phyloP scores from a whole-genome alignment of 179 eudicot species.

The Camellia oleifera region DNA sequence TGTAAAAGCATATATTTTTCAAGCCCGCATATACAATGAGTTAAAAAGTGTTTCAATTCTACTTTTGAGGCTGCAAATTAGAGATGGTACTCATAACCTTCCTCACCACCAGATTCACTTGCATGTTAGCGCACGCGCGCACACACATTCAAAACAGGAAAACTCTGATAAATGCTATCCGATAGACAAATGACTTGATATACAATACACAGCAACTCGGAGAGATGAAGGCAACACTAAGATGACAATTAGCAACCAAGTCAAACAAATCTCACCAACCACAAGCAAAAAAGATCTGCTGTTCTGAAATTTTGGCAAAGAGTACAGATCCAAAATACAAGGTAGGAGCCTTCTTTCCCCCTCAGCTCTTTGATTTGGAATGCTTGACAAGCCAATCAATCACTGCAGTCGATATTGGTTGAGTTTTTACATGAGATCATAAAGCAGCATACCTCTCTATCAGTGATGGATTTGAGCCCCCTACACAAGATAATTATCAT shows the following conservation, averaged over 20 bases:
- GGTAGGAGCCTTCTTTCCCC: neutral
- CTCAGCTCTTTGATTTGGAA: slow-evolving; percentile 87
- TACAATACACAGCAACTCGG: neutral
- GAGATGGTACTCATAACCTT: no score
- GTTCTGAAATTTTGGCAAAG: neutral
- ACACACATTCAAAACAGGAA: neutral
- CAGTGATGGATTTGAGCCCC: slow-evolving; percentile 78
- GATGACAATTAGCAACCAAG: slow-evolving; percentile 7
- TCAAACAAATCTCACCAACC: slow-evolving; percentile 16
- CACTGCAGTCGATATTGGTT: slow-evolving; percentile 88
- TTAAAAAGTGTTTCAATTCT: no score
- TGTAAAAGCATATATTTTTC: no score
- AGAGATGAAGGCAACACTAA: neutral
- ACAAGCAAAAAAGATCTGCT: neutral
- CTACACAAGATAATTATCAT: slow-evolving; percentile 34
- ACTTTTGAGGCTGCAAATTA: no score
- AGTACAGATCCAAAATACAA: neutral
- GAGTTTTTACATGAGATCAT: slow-evolving; percentile 99
- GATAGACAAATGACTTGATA: slow-evolving; percentile 1
- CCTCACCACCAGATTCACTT: no score
- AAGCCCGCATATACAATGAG: no score
- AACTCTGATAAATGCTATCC: neutral
- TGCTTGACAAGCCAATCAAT: slow-evolving; percentile 99
- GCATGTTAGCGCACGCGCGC: no score
- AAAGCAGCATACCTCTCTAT: slow-evolving; percentile 97